Evolutionary conservation across 805 yeast species (phyloP).

Genomic region (Yueomyces sinensis): DNA sequence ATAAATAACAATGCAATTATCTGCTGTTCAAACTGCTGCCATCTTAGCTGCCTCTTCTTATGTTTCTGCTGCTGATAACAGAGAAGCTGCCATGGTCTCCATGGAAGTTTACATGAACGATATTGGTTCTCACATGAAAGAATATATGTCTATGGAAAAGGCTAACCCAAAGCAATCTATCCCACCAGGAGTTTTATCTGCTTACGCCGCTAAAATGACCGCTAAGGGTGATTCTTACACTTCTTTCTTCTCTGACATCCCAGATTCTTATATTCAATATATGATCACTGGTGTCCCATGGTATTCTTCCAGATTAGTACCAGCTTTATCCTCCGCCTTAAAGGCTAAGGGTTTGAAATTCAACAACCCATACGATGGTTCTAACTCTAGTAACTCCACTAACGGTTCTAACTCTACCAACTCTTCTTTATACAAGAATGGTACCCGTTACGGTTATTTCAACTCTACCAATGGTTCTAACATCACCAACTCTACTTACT

Average conservation of each 20-base stretch:
- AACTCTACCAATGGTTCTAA: background rate
- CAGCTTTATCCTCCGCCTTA: constrained; percentile 3
- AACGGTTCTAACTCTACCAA: background rate
- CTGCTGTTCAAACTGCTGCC: background rate
- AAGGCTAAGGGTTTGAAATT: background rate
- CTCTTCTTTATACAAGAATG: background rate
- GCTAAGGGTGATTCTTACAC: background rate
- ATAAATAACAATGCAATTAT: background rate
- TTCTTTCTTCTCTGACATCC: constrained; percentile 1
- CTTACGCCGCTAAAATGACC: constrained; percentile 4
- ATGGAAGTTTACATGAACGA: constrained; percentile 8
- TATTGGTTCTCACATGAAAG: constrained; percentile 6
- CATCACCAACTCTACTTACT: background rate
- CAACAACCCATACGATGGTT: background rate
- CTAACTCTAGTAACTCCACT: background rate
- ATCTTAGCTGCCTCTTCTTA: constrained; percentile 1
- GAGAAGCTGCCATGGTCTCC: constrained; percentile 7
- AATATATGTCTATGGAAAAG: constrained; percentile 5
- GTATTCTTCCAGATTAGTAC: constrained; percentile 18
- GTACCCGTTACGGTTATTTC: background rate
- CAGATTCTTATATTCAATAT: background rate
- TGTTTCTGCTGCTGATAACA: background rate
- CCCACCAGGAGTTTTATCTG: constrained; percentile 9
- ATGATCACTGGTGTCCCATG: constrained; percentile 15
- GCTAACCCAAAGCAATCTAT: constrained; percentile 2